Base-by-base conservation (phyloP, 2,329 filamentous ascomycete genomes). In the Xylaria hypoxylon region DNA sequence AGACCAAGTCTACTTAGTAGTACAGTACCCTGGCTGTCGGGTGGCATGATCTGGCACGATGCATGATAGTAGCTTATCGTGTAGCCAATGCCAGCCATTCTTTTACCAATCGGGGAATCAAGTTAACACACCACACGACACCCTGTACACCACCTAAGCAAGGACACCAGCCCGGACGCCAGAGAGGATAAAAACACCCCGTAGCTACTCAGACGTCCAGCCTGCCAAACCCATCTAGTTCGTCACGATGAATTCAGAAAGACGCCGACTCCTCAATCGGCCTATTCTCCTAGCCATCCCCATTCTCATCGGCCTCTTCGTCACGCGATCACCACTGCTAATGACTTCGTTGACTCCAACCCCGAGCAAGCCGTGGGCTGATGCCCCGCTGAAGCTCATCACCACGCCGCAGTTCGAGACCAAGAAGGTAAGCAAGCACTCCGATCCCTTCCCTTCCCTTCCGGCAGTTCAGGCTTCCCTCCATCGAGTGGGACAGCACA, bases 301-400 rank as follows among this genome's bases (percentile, higher is more conserved):
- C 55, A 74, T 79, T 48, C 65, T 79, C 24, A 73, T 82, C 65
- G 78, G 76, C 11, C 70, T 80, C 31, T 73, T 82, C 59, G 65
- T 80, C 42, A 78, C 74, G 10, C 72, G 77, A 62, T 79, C 79
- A 15, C 80, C 80, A 1, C 78, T 78, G 70, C 76, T 79, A 73
- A 81, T 82, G 80, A 71, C 78, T 31, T 75, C 78, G 11, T 59
- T 71, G 0, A 57, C 78, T 5, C 77, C 77, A 0, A 70, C 75
- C 7, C 64, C 68, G 17, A 59, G 59, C 15, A 77, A 75, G 56
- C 75, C 78, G 3, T 89, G 86, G 86, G 86, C 86, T 2, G 85
- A 88, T 72, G 76, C 79, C 40, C 86, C 86, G 38, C 82, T 88
- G 76, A 80, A 80, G 73, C 79, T 89, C 63, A 80, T 89, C 50